Evolutionary conservation across 352 stramenopile species (phyloP).

Genomic region (Phytophthora niederhauseri): DNA sequence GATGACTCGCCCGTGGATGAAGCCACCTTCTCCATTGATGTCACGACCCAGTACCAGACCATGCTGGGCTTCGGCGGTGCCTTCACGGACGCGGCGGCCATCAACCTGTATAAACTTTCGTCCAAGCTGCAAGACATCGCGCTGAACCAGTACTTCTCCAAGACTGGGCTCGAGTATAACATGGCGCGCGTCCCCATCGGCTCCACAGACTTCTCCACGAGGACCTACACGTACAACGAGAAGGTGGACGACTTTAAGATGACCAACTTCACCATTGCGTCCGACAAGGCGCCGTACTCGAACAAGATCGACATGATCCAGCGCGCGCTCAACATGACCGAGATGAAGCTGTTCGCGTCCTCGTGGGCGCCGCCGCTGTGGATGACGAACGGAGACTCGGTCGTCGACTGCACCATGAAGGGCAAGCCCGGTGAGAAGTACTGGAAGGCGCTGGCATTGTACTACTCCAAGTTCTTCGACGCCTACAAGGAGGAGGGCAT

Average conservation of each 20-base stretch:
- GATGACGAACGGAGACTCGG: conserved; percentile 81
- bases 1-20: conserved; percentile 26
- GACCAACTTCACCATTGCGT: conserved; percentile 78
- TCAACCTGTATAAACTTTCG: conserved; percentile 81
- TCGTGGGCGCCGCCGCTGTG: conserved; percentile 86
- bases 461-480: conserved; percentile 88
- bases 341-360: conserved; percentile 74
- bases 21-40: conserved; percentile 57
- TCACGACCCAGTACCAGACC: conserved; percentile 67
- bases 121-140: conserved; percentile 61
- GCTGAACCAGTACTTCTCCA: conserved; percentile 80
- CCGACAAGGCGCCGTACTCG: conserved; percentile 67
- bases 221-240: conserved; percentile 88
- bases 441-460: conserved; percentile 80
- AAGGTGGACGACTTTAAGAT: conserved; percentile 80
- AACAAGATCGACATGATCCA: conserved; percentile 81
- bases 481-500: conserved; percentile 81
- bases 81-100: conserved; percentile 90
- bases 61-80: conserved; percentile 90
- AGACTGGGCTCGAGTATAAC: conserved; percentile 79
- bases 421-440: conserved; percentile 62
- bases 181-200: conserved; percentile 86
- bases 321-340: conserved; percentile 46
- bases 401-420: conserved; percentile 58
- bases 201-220: conserved; percentile 87